Evolutionary conservation across 495 filamentous ascomycete species (phyloP), one percentile per base, ranked within the genome.

Genomic region (Hyaloscypha variabilis): DNA sequence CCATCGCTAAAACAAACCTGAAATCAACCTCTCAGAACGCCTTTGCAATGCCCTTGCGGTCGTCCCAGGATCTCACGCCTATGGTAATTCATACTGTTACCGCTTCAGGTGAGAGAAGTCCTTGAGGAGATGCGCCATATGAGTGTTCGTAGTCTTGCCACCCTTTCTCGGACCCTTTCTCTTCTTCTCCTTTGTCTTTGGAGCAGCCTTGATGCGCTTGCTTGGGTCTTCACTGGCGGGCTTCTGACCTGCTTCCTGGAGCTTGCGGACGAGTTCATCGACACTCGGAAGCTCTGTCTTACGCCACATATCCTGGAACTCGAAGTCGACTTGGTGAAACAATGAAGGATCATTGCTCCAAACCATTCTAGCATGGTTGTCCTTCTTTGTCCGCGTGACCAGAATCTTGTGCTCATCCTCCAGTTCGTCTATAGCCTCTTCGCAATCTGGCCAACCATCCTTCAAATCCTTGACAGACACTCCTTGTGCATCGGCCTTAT

Each of bases 381-480:
- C 96, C 78, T 98, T 98, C 81, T 96, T 96, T 62, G 93, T 94
- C 46, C 93, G 85, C 29, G 90, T 90, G 19, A 97, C 90, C 23
- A 97, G 80, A 14, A 98, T 80, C 77, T 90, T 89, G 61, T 91
- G 89, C 69, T 90, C 85, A 23, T 76, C 76, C 81, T 98, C 95
- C 62, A 98, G 79, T 68, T 86, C 81, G 64, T 86, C 84, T 77
- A 99, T 91, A 1, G 90, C 83, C 19, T 88, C 84, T 52, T 92
- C 86, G 66, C 91, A 93, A 65, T 88, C 88, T 6, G 88, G 86
- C 95, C 95, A 99, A 29, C 96, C 96, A 72, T 99, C 95, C 74
- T 94, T 94, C 29, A 99, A 82, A 63, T 97, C 92, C 72, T 90
- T 91, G 56, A 97, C 91, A 53, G 78, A 81, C 59, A 97, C 85